These are phyloP conservation scores for Chytridium lagenaria DNA, from an alignment of 371 early-diverging fungal species.

Conservation along the genomic window DNA sequence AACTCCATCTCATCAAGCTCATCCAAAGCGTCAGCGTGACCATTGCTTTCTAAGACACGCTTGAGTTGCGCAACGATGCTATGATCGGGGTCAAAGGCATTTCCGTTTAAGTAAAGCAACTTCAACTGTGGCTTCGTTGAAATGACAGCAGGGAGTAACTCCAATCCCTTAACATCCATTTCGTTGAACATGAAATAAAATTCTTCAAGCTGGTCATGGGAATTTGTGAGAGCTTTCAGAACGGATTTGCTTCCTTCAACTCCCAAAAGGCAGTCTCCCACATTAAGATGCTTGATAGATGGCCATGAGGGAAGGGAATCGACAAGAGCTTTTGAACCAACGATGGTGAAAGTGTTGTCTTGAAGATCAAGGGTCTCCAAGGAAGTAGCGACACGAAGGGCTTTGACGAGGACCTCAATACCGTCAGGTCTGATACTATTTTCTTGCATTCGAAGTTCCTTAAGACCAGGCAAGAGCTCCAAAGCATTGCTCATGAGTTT, in stretches of 20 bases:
- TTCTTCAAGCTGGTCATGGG: slow-evolving; percentile 65
- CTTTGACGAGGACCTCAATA: slow-evolving; percentile 72
- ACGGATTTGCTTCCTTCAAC: slow-evolving; percentile 73
- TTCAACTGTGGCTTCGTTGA: slow-evolving; percentile 67
- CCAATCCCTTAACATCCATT: slow-evolving; percentile 76
- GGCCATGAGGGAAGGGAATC: slow-evolving; percentile 78
- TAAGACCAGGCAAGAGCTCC: slow-evolving; percentile 72
- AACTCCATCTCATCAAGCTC: slow-evolving; percentile 94
- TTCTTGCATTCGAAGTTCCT: slow-evolving; percentile 92
- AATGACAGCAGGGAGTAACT: slow-evolving; percentile 71
- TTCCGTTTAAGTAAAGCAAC: slow-evolving; percentile 89
- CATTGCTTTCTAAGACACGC: slow-evolving; percentile 71
- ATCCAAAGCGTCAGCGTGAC: slow-evolving; percentile 81
- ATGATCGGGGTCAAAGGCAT: slow-evolving; percentile 83
- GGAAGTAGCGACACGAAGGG: slow-evolving; percentile 58
- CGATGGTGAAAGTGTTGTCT: slow-evolving; percentile 93
- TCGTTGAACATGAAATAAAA: slow-evolving; percentile 88
- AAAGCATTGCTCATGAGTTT: slow-evolving; percentile 79
- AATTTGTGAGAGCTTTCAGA: slow-evolving; percentile 66
- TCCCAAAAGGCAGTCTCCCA: slow-evolving; percentile 90
- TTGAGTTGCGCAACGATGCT: slow-evolving; percentile 70
- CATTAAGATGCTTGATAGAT: slow-evolving; percentile 76
- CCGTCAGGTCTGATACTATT: slow-evolving; percentile 97
- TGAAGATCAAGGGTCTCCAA: slow-evolving; percentile 88
- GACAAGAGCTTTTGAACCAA: slow-evolving; percentile 83